phyloP scores from a whole-genome alignment of 306 rosid species.

The Rubus idaeus region DNA sequence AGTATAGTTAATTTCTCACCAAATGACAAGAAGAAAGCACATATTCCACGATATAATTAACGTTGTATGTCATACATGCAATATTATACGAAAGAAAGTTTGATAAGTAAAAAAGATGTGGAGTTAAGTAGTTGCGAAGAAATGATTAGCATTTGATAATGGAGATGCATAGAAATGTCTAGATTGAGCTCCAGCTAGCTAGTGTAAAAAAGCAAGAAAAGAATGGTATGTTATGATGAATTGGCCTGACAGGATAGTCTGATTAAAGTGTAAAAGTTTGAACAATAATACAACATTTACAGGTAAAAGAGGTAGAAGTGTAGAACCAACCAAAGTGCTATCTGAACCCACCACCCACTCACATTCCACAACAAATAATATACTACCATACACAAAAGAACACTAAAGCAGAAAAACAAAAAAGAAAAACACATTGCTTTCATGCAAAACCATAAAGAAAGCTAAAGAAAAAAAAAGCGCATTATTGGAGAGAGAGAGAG shows the following conservation, averaged over 20 bases:
- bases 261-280: constrained; percentile 2
- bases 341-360: constrained; percentile 17
- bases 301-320: constrained; percentile 26
- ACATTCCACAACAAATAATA: neutral
- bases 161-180: neutral
- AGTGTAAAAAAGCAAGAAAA: constrained; percentile 21
- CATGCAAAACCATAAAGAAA: neutral
- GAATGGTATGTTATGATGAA: constrained; percentile 4
- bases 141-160: neutral
- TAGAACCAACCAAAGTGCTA: constrained; percentile 11
- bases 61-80: neutral
- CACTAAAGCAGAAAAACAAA: neutral
- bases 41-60: neutral
- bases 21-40: neutral
- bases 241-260: constrained; percentile 17
- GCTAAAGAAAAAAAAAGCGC: neutral
- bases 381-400: neutral
- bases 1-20: neutral
- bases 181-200: constrained; percentile 3
- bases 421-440: constrained; percentile 31
- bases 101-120: neutral
- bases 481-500: constrained; percentile 1
- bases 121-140: neutral
- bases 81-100: neutral
- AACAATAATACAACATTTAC: constrained; percentile 38